Evolutionary conservation across 2,329 filamentous ascomycete species (phyloP), one percentile per base, ranked within the genome.

Genomic region (Pseudogymnoascus sp.): DNA sequence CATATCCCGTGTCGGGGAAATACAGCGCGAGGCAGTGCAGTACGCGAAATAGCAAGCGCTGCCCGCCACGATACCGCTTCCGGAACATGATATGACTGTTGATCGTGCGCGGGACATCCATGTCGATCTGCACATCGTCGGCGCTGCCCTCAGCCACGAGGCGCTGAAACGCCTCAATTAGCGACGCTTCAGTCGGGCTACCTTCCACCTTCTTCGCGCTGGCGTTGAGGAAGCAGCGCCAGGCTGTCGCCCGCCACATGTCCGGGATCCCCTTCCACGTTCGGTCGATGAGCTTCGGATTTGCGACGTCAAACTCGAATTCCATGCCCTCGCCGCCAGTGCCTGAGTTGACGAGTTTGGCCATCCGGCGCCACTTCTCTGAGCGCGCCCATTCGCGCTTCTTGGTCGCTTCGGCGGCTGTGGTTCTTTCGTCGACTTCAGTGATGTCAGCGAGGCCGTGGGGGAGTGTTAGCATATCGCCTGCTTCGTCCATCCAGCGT

Each of bases 211-310:
- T 84, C 71, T 84, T 87, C 35, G 92, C 91, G 67, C 90, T 93
- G 7, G 89, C 79, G 6, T 86, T 83, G 28, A 99, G 82, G 73
- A 99, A 99, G 3, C 92, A 91, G 77, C 93, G 93, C 95, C 95
- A 99, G 2, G 93, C 95, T 1, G 91, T 89, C 33, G 89, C 85
- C 61, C 95, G 89, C 95, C 95, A 99, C 66, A 91, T 87, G 75
- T 99, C 95, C 0, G 95, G 95, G 66, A 99, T 96, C 31, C 95
- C 95, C 74, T 99, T 99, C 95, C 95, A 99, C 1, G 92, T 96
- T 63, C 95, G 85, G 68, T 93, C 89, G 64, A 96, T 87, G 46
- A 99, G 80, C 74, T 97, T 93, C n/a, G 89, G 82, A 73, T 89
- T 90, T 67, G 83, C 86, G 38, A 84, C 83, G 75, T 97, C 92